phyloP scores from a whole-genome alignment of 1,284 basidiomycete genomes.

The Limonomyces culmigenus region DNA sequence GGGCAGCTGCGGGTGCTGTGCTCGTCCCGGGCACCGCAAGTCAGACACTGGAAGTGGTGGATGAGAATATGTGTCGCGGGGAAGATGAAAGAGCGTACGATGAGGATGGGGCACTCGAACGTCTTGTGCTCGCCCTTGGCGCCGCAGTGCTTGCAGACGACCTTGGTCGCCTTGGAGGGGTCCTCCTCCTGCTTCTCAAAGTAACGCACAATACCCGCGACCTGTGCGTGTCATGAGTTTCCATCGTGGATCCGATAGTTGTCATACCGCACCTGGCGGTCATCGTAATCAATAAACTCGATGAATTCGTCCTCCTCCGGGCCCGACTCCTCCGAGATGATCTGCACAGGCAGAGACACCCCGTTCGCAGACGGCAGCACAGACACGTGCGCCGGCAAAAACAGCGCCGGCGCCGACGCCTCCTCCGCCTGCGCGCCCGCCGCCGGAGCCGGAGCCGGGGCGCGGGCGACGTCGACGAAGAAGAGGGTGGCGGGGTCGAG shows the following conservation, averaged over 20 bases:
- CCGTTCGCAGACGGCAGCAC: conserved; percentile 19
- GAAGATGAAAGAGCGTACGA: conserved; percentile 27
- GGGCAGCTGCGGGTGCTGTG: conserved; percentile 75
- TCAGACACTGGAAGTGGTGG: conserved; percentile 45
- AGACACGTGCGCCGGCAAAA: conserved; percentile 50
- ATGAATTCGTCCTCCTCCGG: conserved; percentile 38
- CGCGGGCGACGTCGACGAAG: too few relatives aligned
- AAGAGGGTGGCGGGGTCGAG: too few relatives aligned
- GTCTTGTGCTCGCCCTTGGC: conserved; percentile 52
- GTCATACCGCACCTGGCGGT: conserved; percentile 27
- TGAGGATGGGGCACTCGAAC: conserved; percentile 42
- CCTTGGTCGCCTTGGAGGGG: conserved; percentile 21
- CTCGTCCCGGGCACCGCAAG: conserved; percentile 76
- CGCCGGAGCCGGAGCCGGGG: too few relatives aligned
- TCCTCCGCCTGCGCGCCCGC: too few relatives aligned
- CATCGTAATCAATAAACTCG: conserved; percentile 58
- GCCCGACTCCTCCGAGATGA: conserved; percentile 23
- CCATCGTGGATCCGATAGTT: conserved; percentile 3
- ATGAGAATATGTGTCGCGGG: neutral
- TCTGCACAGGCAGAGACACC: conserved; percentile 22
- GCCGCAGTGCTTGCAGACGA: conserved; percentile 58
- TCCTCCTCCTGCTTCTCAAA: conserved; percentile 29
- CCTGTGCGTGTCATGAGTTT: conserved; percentile 9
- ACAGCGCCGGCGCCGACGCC: conserved; percentile 13
- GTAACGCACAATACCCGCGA: conserved; percentile 36